Base-by-base conservation (phyloP, 2,329 filamentous ascomycete genomes). In the Huntiella bhutanensis region DNA sequence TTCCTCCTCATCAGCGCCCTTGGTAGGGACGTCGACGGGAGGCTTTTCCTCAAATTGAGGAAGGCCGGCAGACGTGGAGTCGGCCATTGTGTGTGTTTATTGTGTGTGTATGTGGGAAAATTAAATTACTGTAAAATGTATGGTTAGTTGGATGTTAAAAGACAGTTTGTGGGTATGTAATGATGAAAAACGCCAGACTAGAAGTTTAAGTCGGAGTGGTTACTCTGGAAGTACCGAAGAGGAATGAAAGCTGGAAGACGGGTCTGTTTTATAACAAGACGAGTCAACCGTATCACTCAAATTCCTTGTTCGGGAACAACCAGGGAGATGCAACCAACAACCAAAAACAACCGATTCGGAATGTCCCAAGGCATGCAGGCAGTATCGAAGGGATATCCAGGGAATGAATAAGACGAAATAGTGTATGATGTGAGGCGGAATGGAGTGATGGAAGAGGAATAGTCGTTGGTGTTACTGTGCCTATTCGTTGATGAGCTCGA, bases 11-110 rank as follows among this genome's bases (percentile, higher is more conserved):
- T 71, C 72, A 43, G 57, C 59, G 57, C 60, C 60, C 49, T 59
- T 52, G 37, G 60, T 52, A 36, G 58, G 52, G 41, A 58, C 54
- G 49, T 62, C 55, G 19, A 54, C 53, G 44, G 56, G 54, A 53
- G 59, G 63, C 49, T 61, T 62, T 67, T 79, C 79, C 67, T 80
- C 76, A 60, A 77, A 69, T 60, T 80, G 78, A 55, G 72, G 72
- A 53, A 68, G 66, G 59, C 62, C 64, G 61, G 62, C 59, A 54
- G 60, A 58, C 57, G 67, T 67, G 57, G 65, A 61, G 59, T 76
- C 72, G 56, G 71, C 71, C 73, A 76, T 75, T 53, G 54, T 56
- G 37, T 39, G 58, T 43, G 40, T 50, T 58, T 49, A 51, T 45
- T 45, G 47, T 48, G 40, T 6, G 11, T 41, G 32, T n/a, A 19